These are phyloP conservation scores for Pharnaceum exiguum DNA, from an alignment of 148 eudicot genomes.

Conservation along the genomic window DNA sequence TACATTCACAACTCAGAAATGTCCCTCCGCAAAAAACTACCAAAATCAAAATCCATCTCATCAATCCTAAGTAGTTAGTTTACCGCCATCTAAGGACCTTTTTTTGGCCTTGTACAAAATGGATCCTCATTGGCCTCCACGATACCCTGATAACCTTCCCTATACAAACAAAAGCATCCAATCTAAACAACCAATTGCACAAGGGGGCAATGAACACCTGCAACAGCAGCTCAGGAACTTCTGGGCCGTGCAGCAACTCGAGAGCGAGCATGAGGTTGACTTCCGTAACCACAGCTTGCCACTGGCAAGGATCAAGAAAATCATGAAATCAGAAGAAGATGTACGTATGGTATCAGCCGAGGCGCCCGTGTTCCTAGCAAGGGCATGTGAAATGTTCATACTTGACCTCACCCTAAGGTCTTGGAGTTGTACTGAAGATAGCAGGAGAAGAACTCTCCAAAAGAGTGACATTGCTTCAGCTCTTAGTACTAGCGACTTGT, in stretches of 20 bases:
- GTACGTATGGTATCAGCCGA: slow-evolving; percentile 50
- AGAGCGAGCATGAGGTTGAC: slow-evolving; percentile 25
- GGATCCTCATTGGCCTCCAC: slow-evolving; percentile 16
- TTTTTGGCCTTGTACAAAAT: not conserved
- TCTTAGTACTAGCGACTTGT: slow-evolving; percentile 32
- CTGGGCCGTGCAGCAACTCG: slow-evolving; percentile 31
- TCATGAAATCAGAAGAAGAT: slow-evolving; percentile 44
- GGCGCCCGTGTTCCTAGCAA: slow-evolving; percentile 38
- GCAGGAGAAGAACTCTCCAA: slow-evolving; percentile 43
- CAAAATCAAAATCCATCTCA: not conserved
- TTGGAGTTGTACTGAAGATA: slow-evolving; percentile 37
- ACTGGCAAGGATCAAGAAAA: slow-evolving; percentile 44
- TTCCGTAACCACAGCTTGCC: slow-evolving; percentile 40
- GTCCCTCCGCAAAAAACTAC: too few species aligned
- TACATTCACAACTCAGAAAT: too few species aligned
- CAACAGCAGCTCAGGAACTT: slow-evolving; percentile 30
- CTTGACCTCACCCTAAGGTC: slow-evolving; percentile 39
- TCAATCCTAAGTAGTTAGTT: not conserved
- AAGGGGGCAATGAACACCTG: not conserved
- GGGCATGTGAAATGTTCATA: slow-evolving; percentile 45
- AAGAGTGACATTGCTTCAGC: slow-evolving; percentile 38
- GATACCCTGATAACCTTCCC: not conserved
- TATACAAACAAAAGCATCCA: not conserved
- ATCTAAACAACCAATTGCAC: not conserved
- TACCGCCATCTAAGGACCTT: not conserved